A percentile compares a stretch with the other conserved stretches of the same genome.
Evolutionary conservation across 352 stramenopile genomes (phyloP).

Genomic region (Salisapilia sapeloensis): DNA sequence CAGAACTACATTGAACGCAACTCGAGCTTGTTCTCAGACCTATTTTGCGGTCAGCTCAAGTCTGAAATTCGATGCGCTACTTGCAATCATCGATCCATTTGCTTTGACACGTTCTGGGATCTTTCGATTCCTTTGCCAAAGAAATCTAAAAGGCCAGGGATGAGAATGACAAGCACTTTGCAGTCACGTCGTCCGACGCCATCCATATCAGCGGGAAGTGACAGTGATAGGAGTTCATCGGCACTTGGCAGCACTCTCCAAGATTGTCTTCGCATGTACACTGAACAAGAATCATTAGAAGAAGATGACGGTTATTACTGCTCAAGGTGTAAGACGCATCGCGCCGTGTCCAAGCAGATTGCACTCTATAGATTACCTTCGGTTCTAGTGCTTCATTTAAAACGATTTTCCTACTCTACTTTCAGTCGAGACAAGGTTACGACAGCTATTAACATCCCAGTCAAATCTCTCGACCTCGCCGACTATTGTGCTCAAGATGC

Average conservation of each 20-base stretch:
- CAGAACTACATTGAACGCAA: constrained; percentile 59
- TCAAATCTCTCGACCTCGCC: constrained; percentile 33
- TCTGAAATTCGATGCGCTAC: constrained; percentile 60
- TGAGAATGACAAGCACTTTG: constrained; percentile 19
- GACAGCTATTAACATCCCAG: constrained; percentile 41
- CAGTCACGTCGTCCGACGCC: constrained; percentile 4
- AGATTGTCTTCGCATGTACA: constrained; percentile 58
- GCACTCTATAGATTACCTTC: constrained; percentile 54
- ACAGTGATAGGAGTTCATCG: not conserved
- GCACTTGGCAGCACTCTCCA: constrained; percentile 20
- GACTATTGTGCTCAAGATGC: constrained; percentile 52
- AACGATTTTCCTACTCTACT: constrained; percentile 74
- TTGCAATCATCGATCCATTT: constrained; percentile 51
- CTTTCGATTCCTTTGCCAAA: constrained; percentile 55
- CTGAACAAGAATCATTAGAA: constrained; percentile 36
- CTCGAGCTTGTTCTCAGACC: constrained; percentile 38
- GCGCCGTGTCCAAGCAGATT: constrained; percentile 55
- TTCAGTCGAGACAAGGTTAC: constrained; percentile 66
- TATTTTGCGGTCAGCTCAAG: constrained; percentile 70
- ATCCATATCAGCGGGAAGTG: not conserved
- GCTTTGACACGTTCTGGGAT: constrained; percentile 80
- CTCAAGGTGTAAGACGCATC: constrained; percentile 50
- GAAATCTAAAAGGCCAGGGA: constrained; percentile 21
- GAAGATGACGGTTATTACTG: constrained; percentile 63
- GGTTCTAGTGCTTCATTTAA: constrained; percentile 82